These are phyloP conservation scores for Carex littledalei DNA, from an alignment of 176 grass and related monocot species.

Conservation along the genomic window DNA sequence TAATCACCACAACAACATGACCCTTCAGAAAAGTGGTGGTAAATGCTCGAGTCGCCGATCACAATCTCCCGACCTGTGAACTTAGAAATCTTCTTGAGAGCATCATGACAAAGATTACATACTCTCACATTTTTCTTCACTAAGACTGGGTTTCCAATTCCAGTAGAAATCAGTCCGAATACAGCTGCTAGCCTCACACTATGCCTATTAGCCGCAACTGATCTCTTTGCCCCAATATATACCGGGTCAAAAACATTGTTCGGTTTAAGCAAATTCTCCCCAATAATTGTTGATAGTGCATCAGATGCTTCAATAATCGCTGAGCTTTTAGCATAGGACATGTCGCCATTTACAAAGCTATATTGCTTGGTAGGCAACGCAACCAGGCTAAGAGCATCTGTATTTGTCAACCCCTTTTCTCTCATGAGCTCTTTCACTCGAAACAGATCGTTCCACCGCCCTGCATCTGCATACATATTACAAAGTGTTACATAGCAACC, in stretches of 20 bases:
- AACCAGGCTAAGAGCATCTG: conserved; percentile 45
- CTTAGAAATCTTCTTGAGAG: conserved; percentile 70
- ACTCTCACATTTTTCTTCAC: conserved; percentile 90
- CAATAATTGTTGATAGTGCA: conserved; percentile 51
- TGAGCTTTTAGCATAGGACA: conserved; percentile 34
- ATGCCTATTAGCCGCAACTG: conserved; percentile 45
- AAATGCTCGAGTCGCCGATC: conserved; percentile 64
- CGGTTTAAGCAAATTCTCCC: conserved; percentile 25
- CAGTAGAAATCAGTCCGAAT: conserved; percentile 62
- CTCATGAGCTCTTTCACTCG: conserved; percentile 58
- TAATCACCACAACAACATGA: conserved; percentile 86
- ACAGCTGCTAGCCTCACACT: conserved; percentile 68
- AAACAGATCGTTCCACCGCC: conserved; percentile 56
- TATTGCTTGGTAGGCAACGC: conserved; percentile 37
- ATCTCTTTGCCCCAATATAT: conserved; percentile 18
- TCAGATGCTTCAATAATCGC: conserved; percentile 52
- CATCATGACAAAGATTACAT: conserved; percentile 70
- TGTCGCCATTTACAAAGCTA: conserved; percentile 68
- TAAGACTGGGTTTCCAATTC: conserved; percentile 47
- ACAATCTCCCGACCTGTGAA: conserved; percentile 54
- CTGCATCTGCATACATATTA: conserved; percentile 67
- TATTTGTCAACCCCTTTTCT: conserved; percentile 54
- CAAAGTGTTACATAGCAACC: conserved; percentile 73
- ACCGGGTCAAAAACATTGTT: conserved; percentile 14
- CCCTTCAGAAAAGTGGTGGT: conserved; percentile 70